phyloP scores from a whole-genome alignment of 2,329 filamentous ascomycete genomes.

The Ophiocordyceps camponoti-leonardi region DNA sequence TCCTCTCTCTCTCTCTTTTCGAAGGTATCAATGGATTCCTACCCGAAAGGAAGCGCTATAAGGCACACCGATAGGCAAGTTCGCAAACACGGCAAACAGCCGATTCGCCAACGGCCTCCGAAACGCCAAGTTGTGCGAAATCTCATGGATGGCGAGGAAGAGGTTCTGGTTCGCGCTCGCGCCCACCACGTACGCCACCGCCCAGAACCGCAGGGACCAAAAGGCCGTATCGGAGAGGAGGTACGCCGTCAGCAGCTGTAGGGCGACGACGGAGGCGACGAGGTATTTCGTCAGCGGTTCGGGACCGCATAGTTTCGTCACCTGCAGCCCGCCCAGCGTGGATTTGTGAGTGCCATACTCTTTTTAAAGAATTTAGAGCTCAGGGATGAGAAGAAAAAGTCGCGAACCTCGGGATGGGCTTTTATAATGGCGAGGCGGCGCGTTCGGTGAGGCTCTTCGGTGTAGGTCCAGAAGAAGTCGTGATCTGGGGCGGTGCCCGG shows the following conservation, averaged over 20 bases:
- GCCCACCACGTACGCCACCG: conserved; percentile 77
- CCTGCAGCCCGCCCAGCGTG: conserved; percentile 27
- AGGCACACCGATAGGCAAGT: conserved; percentile 85
- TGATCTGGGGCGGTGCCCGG: conserved; percentile 12
- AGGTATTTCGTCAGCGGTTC: conserved; percentile 93
- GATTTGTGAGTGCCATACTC: no score
- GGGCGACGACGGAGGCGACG: conserved; percentile 63
- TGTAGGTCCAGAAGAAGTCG: conserved; percentile 95
- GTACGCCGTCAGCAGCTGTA: conserved; percentile 67
- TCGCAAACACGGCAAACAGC: conserved; percentile 79
- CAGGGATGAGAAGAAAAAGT: conserved; percentile 7
- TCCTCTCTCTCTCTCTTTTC: no score
- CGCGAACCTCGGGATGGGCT: conserved; percentile 72
- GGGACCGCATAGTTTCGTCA: conserved; percentile 91
- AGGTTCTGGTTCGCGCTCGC: conserved; percentile 97
- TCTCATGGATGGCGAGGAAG: conserved; percentile 96
- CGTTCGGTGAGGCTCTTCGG: conserved; percentile 89
- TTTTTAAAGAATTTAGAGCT: no score
- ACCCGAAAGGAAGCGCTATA: conserved; percentile 93
- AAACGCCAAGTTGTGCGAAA: conserved; percentile 95
- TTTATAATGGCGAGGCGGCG: conserved; percentile 90
- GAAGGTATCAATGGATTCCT: conserved; percentile 16
- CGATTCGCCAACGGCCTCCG: conserved; percentile 64
- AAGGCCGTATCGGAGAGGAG: conserved; percentile 61
- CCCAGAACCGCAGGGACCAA: conserved; percentile 70